Evolutionary conservation across 768 basidiomycete genomes (phyloP), one percentile per base, ranked within the genome.

Genomic region (Pleurotus tuoliensis): DNA sequence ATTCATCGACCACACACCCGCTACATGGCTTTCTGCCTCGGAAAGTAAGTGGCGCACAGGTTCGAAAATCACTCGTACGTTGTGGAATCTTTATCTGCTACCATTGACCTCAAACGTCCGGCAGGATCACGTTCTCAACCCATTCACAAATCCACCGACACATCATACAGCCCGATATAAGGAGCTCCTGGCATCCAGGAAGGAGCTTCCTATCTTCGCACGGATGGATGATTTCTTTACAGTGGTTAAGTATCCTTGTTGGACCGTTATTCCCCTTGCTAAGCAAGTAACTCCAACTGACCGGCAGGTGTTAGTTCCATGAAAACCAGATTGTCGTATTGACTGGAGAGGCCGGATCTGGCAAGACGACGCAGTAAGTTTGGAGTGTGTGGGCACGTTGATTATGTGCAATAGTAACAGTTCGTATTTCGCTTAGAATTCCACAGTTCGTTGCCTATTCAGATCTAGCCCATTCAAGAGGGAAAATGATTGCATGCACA

Each of bases 381-480:
- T 30, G 53, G 8, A 22, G 13, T 3, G 2, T 22, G 15, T 12
- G 30, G 18, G 47, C 50, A 24, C 37, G 54, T 37, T 46, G 15
- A 16, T 44, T 37, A 34, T 45, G 47, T 15, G 39, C 13, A 30
- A 25, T 25, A 41, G 9, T 50, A 3, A 30, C 30, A 1, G 30
- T 30, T 30, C 30, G 58, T 47, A 39, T 58, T 57, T 59, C 40
- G 55, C 60, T 27, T 63, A 94, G 93, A 74, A 97, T 98, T 66
- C 96, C 96, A 1, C 96, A 99, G 70, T 97, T 98, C 64, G 94
- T 95, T 45, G 90, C 88, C 44, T 98, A 86, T 69, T 92, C 92
- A 2, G 96, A 98, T 70, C 72, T 97, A 30, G 94, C 95, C 0
- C 94, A 98, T 67, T 83, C 86, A 5, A 89, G 83, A 69, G 87